Evolutionary conservation across 257 asterid species (phyloP).

Genomic region (Petunia axillaris): DNA sequence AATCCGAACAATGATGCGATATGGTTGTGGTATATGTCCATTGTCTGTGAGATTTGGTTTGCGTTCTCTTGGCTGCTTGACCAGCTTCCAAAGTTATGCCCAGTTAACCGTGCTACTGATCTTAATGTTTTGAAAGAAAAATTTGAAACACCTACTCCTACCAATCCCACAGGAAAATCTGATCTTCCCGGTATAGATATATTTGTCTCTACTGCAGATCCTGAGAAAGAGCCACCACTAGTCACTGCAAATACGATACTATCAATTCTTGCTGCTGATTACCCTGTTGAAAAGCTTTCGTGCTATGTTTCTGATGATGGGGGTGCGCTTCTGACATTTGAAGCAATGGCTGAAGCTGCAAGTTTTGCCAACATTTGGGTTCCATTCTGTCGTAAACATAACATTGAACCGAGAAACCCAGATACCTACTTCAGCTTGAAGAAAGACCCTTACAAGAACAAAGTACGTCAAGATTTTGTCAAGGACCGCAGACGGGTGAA

Average conservation of each 20-base stretch:
- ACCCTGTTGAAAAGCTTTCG: constrained; percentile 85
- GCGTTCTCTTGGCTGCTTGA: constrained; percentile 95
- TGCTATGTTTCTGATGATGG: constrained; percentile 95
- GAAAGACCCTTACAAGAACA: constrained; percentile 81
- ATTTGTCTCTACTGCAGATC: constrained; percentile 93
- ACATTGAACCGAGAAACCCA: constrained; percentile 82
- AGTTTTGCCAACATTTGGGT: constrained; percentile 94
- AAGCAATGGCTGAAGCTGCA: constrained; percentile 98
- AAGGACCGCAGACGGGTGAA: constrained; percentile 86
- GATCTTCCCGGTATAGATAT: constrained; percentile 88
- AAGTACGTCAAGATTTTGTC: constrained; percentile 77
- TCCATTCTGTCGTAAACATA: constrained; percentile 82
- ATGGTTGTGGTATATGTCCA: constrained; percentile 89
- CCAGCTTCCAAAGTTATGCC: constrained; percentile 83
- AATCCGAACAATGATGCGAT: constrained; percentile 78
- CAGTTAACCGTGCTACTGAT: constrained; percentile 82
- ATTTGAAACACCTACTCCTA: constrained; percentile 66
- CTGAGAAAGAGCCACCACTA: constrained; percentile 92
- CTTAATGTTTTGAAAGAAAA: constrained; percentile 76
- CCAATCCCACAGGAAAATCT: constrained; percentile 80
- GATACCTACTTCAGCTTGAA: constrained; percentile 82
- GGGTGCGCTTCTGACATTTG: constrained; percentile 86
- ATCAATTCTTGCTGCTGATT: constrained; percentile 80
- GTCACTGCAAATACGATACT: constrained; percentile 88
- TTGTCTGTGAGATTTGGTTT: constrained; percentile 85